Base-by-base conservation (phyloP, 1,284 basidiomycete genomes). In the Ceratobasidium sp. region DNA sequence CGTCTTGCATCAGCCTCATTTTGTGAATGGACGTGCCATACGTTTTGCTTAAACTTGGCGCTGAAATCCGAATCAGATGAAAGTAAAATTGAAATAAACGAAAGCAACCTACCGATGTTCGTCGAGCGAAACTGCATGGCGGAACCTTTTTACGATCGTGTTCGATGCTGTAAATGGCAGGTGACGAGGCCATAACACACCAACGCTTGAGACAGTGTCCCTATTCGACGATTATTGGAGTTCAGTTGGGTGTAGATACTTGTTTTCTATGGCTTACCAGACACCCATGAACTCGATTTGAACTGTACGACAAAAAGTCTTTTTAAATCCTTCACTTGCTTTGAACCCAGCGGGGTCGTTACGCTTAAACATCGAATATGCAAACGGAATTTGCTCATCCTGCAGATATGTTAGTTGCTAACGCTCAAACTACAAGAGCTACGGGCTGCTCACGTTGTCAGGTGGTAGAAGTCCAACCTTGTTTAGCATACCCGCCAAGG, bases 401-500 rank as follows among this genome's bases (percentile, higher is more conserved):
- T 69, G 28, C 48, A n/a, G 5, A 6, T 8, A 23, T 18, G 10
- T n/a, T 18, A 45, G 23, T 45, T 14, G 57, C 26, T 21, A 1
- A 36, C 16, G 46, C 26, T 5, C 30, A n/a, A n/a, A n/a, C 9
- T 45, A 30, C 9, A 36, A 28, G n/a, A 39, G 16, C 30, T 10
- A 10, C 30, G 53, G n/a, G 9, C 18, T n/a, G 46, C 52, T 34
- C 34, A 73, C 60, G 55, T 77, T 78, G 39, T 73, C 72, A 39
- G 72, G 73, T 45, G 78, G 77, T 21, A 79, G 58, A 10, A 79
- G 73, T 5, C 78, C 80, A 21, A 77, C 77, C 30, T 73, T 74
- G 45, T 74, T 69, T 48, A 81, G 74, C 75, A 81, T 78, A 9
- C 80, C 80, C 26, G 79, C 79, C 26, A 81, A 75, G 21, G 79